Percentiles rank a stretch among this genome's conserved stretches.
Evolutionary conservation across 805 yeast genomes (phyloP).

Genomic region (Sungouiozyma intestinalis): DNA sequence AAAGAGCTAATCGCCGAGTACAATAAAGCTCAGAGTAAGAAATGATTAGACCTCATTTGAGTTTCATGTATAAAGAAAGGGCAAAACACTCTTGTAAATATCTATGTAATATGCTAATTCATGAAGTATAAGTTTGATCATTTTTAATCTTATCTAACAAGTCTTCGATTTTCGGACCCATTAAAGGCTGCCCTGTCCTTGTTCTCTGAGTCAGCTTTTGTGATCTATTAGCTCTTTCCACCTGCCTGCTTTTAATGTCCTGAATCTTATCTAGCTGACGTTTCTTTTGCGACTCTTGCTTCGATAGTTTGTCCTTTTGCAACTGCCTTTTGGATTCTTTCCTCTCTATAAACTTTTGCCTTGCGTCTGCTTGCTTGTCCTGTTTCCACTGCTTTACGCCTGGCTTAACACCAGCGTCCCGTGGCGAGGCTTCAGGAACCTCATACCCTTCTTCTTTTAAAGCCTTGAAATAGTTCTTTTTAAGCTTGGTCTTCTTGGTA

Average conservation of each 20-base stretch:
- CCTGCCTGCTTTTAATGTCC: slow-evolving; percentile 31
- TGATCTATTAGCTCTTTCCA: slow-evolving; percentile 34
- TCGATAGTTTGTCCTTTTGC: slow-evolving; percentile 24
- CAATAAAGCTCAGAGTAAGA: slow-evolving; percentile 43
- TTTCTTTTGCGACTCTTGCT: slow-evolving; percentile 33
- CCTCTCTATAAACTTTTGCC: slow-evolving; percentile 26
- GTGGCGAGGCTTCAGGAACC: slow-evolving; percentile 34
- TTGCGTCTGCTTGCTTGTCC: slow-evolving; percentile 16
- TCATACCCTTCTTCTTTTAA: slow-evolving; percentile 59
- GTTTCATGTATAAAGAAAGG: neutral
- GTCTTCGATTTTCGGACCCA: slow-evolving; percentile 80
- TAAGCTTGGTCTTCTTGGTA: slow-evolving; percentile 68
- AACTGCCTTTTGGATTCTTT: slow-evolving; percentile 30
- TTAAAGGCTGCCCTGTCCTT: slow-evolving; percentile 71
- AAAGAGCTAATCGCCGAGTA: slow-evolving; percentile 79
- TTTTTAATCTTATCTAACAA: slow-evolving; percentile 65
- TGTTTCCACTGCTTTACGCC: slow-evolving; percentile 14
- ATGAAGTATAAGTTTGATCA: slow-evolving; percentile 30
- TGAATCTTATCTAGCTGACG: slow-evolving; percentile 30
- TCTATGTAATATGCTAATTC: neutral
- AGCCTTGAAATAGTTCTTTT: slow-evolving; percentile 72
- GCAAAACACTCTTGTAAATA: slow-evolving; percentile 3
- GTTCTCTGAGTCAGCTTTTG: slow-evolving; percentile 45
- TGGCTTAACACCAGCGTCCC: neutral
- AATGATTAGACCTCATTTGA: too few relatives aligned